Percentiles rank a stretch among this genome's conserved stretches.
Evolutionary conservation across 352 stramenopile genomes (phyloP).

Genomic region (Thraustochytrium aureum): DNA sequence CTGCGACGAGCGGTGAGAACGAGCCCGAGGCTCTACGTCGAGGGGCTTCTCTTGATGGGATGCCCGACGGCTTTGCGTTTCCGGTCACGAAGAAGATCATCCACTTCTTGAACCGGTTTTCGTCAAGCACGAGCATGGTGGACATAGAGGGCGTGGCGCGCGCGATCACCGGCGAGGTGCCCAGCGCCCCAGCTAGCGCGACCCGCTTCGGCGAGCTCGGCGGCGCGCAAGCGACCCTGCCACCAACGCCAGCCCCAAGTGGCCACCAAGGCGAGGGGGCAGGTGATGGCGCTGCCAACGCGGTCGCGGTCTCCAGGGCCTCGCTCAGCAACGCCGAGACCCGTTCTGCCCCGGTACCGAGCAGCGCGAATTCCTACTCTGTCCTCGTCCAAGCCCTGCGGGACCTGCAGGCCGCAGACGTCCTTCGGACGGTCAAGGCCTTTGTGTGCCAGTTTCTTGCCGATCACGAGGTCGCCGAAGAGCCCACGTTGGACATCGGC

Average conservation of each 20-base stretch:
- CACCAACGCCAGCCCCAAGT: neutral
- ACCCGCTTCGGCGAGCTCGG: neutral
- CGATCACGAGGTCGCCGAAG: neutral
- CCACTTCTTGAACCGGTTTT: slow-evolving; percentile 44
- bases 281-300: neutral
- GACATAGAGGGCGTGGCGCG: no score
- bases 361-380: slow-evolving; percentile 7
- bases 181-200: neutral
- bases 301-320: no score
- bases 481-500: neutral
- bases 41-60: no score
- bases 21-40: no score
- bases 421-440: neutral
- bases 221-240: neutral
- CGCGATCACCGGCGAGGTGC: no score
- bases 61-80: slow-evolving; percentile 45
- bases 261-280: neutral
- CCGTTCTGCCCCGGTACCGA: no score
- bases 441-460: slow-evolving; percentile 16
- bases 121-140: neutral
- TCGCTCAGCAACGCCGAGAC: neutral
- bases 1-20: neutral
- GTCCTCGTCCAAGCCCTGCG: slow-evolving; percentile 1
- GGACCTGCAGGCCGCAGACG: neutral
- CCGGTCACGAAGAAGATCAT: slow-evolving; percentile 52